Conservation (phyloP, 2,329 filamentous ascomycete genomes). For the Trichothecium roseum region DNA sequence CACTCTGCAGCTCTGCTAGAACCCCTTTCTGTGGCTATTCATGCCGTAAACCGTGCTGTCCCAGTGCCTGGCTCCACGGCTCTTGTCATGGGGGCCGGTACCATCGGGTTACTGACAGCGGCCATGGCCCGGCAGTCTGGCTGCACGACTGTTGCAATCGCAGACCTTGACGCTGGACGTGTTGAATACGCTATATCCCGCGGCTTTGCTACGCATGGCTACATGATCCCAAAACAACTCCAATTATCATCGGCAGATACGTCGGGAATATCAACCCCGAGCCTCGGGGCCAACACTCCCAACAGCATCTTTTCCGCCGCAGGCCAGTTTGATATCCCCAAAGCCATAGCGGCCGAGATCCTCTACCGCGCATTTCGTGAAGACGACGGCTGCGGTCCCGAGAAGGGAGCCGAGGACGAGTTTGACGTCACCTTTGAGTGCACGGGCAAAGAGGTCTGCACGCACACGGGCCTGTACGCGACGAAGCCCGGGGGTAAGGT, state of each 20-base stretch:
- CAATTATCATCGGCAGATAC: conserved; percentile 32
- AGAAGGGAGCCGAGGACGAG: conserved; percentile 50
- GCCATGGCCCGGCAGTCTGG: conserved; percentile 52
- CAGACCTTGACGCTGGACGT: conserved; percentile 49
- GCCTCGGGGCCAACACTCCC: conserved; percentile 26
- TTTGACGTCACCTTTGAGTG: conserved; percentile 67
- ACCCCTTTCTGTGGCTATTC: conserved; percentile 51
- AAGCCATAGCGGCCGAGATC: conserved; percentile 36
- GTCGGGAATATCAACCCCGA: conserved; percentile 38
- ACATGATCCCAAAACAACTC: conserved; percentile 36
- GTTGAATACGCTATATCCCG: conserved; percentile 48
- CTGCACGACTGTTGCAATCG: conserved; percentile 47
- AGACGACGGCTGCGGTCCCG: conserved; percentile 25
- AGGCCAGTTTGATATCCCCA: conserved; percentile 40
- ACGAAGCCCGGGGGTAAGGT: conserved; percentile 61
- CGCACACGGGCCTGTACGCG: conserved; percentile 65
- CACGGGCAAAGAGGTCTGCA: conserved; percentile 64
- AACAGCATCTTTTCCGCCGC: conserved; percentile 34
- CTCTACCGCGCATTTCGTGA: conserved; percentile 26
- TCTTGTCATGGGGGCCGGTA: conserved; percentile 55
- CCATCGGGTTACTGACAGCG: conserved; percentile 52
- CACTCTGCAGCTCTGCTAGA: conserved; percentile 51
- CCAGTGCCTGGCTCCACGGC: conserved; percentile 43
- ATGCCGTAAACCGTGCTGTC: conserved; percentile 46
- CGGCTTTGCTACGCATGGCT: conserved; percentile 50